Base-by-base conservation (phyloP, 352 stramenopile species). In the Globisporangium sylvaticum region DNA sequence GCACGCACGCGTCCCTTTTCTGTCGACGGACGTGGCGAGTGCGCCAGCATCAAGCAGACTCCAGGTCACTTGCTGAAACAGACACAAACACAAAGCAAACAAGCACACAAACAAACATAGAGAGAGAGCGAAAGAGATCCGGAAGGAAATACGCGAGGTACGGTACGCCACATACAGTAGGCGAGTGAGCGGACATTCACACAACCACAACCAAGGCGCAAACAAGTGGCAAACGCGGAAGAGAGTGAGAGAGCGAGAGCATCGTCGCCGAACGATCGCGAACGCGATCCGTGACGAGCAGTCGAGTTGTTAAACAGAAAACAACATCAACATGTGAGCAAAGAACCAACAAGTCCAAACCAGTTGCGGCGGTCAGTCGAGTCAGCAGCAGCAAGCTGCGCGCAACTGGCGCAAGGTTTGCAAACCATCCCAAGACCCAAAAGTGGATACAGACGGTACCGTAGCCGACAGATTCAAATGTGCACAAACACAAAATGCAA, bases 1-100 rank as follows among this genome's bases (percentile, higher is more conserved):
- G 62, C 74, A 71, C n/a, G 74, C 59, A 22, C 68, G 67, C 37
- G 76, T 66, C 5, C 74, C 72, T 58, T 76, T 78, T 53, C 74
- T 79, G 65, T 83, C 74, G 24, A 65, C 48, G 15, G 70, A 56
- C 52, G 64, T 52, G 46, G 75, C 58, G 39, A 70, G 58, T 31
- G 72, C 76, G 53, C 71, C 74, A 44, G 65, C 72, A n/a, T 22
- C 57, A 46, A 84, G 37, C 32, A 84, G 50, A 5, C 66, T 70
- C 39, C 63, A 20, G 55, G 79, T 64, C 42, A 75, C 62, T 24
- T 66, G 72, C 72, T 78, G 48, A n/a, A 27, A 9, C 24, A 57
- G 37, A 22, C 52, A 57, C 50, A 32, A n/a, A n/a, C n/a, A n/a
- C n/a, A 37, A 1, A 27, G 52, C 8, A 20, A 24, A 15, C 31